phyloP scores from a whole-genome alignment of 2,329 filamentous ascomycete genomes.

The Arthrobotrys entomopaga region DNA sequence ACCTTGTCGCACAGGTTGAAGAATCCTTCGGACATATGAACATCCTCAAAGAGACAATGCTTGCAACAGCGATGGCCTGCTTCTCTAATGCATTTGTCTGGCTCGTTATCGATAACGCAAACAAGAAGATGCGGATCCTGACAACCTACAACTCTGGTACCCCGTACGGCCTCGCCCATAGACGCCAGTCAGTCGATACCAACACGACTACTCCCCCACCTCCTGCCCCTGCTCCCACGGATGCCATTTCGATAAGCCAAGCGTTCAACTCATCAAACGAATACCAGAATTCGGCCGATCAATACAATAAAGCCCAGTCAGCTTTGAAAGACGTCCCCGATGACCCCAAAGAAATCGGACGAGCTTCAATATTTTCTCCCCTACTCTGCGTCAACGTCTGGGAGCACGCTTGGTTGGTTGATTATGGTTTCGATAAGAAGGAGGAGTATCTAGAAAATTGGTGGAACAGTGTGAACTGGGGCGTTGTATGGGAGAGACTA shows the following conservation, averaged over 20 bases:
- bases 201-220: conserved; percentile 67
- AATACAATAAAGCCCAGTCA: conserved; percentile 59
- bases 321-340: conserved; percentile 59
- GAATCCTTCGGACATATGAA: conserved; percentile 82
- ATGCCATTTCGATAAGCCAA: conserved; percentile 61
- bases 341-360: conserved; percentile 66
- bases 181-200: conserved; percentile 74
- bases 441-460: conserved; percentile 77
- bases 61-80: conserved; percentile 85
- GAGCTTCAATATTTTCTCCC: conserved; percentile 76
- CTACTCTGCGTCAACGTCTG: conserved; percentile 93
- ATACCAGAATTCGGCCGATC: conserved; percentile 55
- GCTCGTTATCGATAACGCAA: conserved; percentile 74
- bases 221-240: conserved; percentile 59
- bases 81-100: conserved; percentile 98
- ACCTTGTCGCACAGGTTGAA: conserved; percentile 71
- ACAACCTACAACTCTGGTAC: conserved; percentile 91
- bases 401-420: conserved; percentile 90
- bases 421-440: conserved; percentile 84
- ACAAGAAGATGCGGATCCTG: conserved; percentile 72
- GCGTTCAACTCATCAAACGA: conserved; percentile 57
- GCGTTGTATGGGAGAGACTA: conserved; percentile 69
- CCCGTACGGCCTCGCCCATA: conserved; percentile 86
- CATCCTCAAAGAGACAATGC: conserved; percentile 80
- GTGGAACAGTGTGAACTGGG: conserved; percentile 92